phyloP scores from a whole-genome alignment of 2,329 filamentous ascomycete genomes.

The Arachnomyces sp. region DNA sequence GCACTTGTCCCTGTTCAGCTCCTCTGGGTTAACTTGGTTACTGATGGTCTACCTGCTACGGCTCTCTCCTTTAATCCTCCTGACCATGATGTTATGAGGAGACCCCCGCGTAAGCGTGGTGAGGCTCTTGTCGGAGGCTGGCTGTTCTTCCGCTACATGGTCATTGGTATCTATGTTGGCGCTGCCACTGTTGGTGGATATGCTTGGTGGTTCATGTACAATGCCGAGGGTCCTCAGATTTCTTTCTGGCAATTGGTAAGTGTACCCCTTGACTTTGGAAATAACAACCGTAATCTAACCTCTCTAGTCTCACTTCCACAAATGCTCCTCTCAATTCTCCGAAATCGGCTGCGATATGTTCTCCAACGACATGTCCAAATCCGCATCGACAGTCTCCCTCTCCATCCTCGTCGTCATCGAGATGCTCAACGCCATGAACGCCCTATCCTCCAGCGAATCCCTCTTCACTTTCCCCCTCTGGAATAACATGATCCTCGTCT shows the following conservation, averaged over 20 bases:
- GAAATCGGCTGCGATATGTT: conserved; percentile 93
- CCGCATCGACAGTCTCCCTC: conserved; percentile 86
- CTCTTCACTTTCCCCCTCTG: conserved; percentile 89
- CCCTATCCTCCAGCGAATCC: conserved; percentile 88
- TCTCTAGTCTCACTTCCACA: conserved; percentile 71
- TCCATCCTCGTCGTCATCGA: conserved; percentile 92
- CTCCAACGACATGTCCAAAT: conserved; percentile 71
- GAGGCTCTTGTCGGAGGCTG: conserved; percentile 88
- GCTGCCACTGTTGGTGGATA: conserved; percentile 92
- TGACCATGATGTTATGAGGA: conserved; percentile 97
- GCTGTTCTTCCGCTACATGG: conserved; percentile 95
- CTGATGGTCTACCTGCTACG: conserved; percentile 91
- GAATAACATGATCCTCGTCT: conserved; percentile 97
- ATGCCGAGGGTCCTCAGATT: conserved; percentile 81
- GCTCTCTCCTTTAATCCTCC: conserved; percentile 96
- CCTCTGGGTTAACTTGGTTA: conserved; percentile 97
- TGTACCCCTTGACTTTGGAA: conserved; percentile 9
- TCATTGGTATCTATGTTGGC: conserved; percentile 92
- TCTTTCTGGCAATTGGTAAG: conserved; percentile 71
- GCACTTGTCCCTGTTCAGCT: conserved; percentile 94
- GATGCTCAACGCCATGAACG: conserved; percentile 99
- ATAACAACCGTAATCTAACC: conserved; percentile 1
- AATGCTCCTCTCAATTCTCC: conserved; percentile 75
- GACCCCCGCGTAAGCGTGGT: conserved; percentile 81
- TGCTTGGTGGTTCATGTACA: conserved; percentile 99